Evolutionary conservation across 768 basidiomycete species (phyloP), one percentile per base, ranked within the genome.

Genomic region (Phaffia tasmanica): DNA sequence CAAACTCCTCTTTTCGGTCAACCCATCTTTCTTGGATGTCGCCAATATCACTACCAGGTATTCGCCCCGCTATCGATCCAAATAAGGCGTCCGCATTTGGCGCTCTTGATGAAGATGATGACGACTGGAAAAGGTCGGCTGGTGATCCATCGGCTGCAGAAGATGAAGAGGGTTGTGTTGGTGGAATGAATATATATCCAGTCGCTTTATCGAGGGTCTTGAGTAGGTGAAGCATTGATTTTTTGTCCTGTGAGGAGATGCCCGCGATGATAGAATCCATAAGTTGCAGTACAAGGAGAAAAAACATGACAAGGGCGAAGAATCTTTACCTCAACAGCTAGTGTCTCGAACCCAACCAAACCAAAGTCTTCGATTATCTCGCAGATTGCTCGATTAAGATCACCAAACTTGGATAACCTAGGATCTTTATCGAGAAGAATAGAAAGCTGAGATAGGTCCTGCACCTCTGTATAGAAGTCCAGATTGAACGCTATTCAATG

Each of bases 381-480:
- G 67, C 89, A 87, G 74, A 98, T 85, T 0, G 88, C 86, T 81
- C 87, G 84, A 75, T 97, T 98, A 55, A 99, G 77, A 9, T 85
- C 84, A 0, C 82, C 78, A 72, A 84, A 95, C 49, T 85, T 84
- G 1, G 86, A 84, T 0, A 86, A 82, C 0, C 83, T 74, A 0
- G 83, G 80, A 21, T 77, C 75, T 4, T 69, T 67, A 8, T 82
- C 80, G 19, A 98, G 82, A 0, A 83, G 78, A 69, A 85, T 86
- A 70, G 89, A 84, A 25, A 99, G 83, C 75, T 97, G 86, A 0
- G 86, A 86, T 0, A 99, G 81, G 74, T 99, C 94, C 76, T 95
- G 92, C 0, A 95, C 95, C 77, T 99, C 92, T 51, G 95, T 97
- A 76, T 98, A 98, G 76, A 88, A 99, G 70, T 91, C 89, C 32